Evolutionary conservation across 108 stramenopile species (phyloP).

Genomic region (Cyclotella atomus): DNA sequence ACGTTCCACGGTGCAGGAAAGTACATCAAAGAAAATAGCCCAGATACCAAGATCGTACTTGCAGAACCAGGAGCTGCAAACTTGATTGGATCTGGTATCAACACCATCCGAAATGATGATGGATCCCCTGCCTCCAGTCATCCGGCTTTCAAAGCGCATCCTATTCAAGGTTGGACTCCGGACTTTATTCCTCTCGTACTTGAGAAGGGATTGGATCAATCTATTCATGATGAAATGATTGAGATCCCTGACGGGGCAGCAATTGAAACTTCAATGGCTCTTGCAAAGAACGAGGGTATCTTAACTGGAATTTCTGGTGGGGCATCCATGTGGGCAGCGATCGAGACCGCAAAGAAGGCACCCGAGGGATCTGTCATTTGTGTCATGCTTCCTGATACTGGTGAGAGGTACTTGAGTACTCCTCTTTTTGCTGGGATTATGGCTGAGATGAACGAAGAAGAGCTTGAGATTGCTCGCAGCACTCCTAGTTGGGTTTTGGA

Average conservation of each 20-base stretch:
- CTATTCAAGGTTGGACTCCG: conserved; percentile 75
- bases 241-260: conserved; percentile 58
- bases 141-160: conserved; percentile 55
- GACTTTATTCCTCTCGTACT: conserved; percentile 83
- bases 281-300: conserved; percentile 82
- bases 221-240: conserved; percentile 55
- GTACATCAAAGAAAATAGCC: conserved; percentile 58
- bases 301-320: conserved; percentile 79
- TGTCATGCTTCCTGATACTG: conserved; percentile 79
- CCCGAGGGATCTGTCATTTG: conserved; percentile 68
- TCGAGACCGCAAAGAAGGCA: conserved; percentile 73
- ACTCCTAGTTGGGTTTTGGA: conserved; percentile 57
- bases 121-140: conserved; percentile 55
- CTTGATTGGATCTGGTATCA: conserved; percentile 64
- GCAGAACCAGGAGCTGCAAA: conserved; percentile 72
- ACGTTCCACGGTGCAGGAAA: conserved; percentile 70
- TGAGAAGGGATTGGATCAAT: conserved; percentile 44
- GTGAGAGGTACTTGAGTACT: conserved; percentile 79
- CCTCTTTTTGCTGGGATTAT: conserved; percentile 76
- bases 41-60: conserved; percentile 66
- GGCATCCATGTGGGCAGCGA: conserved; percentile 68
- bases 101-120: conserved; percentile 58
- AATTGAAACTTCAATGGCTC: conserved; percentile 51
- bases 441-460: conserved; percentile 85
- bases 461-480: conserved; percentile 61